Base-by-base conservation (phyloP, 139 green algal genomes). In the Tetradesmus lagerheimii region DNA sequence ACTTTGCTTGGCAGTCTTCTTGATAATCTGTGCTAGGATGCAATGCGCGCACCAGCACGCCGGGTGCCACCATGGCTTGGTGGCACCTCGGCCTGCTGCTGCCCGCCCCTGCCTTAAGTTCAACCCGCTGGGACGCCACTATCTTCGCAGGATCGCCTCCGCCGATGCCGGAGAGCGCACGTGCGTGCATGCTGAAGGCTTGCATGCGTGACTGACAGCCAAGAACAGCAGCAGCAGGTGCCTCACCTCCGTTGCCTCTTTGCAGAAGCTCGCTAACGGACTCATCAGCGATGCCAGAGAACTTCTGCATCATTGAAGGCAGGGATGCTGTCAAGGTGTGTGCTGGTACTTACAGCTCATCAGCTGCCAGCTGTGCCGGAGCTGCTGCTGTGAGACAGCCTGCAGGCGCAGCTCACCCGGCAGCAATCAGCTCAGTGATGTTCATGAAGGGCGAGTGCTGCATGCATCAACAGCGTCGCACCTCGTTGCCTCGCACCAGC, bases 261-360 rank as follows among this genome's bases (percentile, higher is more conserved):
- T 41, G 80, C 80, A 64, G 38, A 12, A 38, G 39, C 64, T 45
- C 62, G 27, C 9, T 64, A 39, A 39, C 37, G 12, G 37, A 80
- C 53, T 74, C 83, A 45, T 18, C 62, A 20, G 29, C 83, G 9
- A 80, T 91, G 62, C 88, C 85, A 0, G 91, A 93, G 38, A 92
- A 94, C 62, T 98, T 98, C 79, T 98, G 97, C 91, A 98, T 99
- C 90, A 99, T 99, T 85, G 98, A 99, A 89, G 96, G 95, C 86
- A 90, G 94, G 18, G 96, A 99, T 45, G 97, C 96, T 6, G 95
- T 98, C 5, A 97, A 97, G 96, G 96, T 96, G 47, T 43, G 89
- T n/a, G 27, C 0, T 38, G n/a, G 31, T 38, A 79, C 20, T 71
- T 5, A 4, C 9, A 71, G 57, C 0, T 71, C 23, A 71, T 71